phyloP scores from a whole-genome alignment of 2,329 filamentous ascomycete species.

The Colletotrichum sp. region DNA sequence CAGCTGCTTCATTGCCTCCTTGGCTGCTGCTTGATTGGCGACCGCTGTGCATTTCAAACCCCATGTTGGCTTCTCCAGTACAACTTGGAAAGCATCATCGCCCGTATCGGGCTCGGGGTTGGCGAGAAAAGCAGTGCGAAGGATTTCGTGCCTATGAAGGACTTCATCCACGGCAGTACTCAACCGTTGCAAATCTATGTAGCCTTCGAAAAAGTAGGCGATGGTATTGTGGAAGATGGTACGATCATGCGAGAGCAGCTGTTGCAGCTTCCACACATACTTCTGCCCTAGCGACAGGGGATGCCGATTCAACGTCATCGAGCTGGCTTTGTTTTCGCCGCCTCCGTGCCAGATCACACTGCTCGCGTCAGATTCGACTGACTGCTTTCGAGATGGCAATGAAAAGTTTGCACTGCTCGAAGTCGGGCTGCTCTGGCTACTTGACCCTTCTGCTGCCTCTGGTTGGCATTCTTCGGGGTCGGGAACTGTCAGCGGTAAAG shows the following conservation, averaged over 20 bases:
- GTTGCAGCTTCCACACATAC: not conserved
- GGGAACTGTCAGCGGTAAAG: not conserved
- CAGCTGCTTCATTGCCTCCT: not conserved
- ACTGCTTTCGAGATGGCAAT: not conserved
- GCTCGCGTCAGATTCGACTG: not conserved
- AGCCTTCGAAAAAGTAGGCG: constrained; percentile 28
- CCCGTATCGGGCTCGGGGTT: not conserved
- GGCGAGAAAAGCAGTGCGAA: not conserved
- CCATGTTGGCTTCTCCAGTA: not conserved
- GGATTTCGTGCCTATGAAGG: not conserved
- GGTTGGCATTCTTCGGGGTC: not conserved
- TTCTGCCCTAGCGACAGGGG: not conserved
- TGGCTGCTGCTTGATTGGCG: not conserved
- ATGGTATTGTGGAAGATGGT: constrained; percentile 38
- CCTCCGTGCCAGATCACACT: not conserved
- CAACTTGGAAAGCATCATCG: not conserved
- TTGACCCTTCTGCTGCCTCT: not conserved
- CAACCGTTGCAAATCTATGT: constrained; percentile 36
- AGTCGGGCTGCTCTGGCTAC: not conserved
- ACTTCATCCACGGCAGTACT: constrained; percentile 33
- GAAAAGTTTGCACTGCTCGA: not conserved
- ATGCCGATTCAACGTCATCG: not conserved
- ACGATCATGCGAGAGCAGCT: constrained; percentile 20
- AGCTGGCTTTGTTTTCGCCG: not conserved
- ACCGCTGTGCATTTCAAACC: not conserved